Conservation (phyloP, 495 filamentous ascomycete genomes). For the Haplographium delicatum region DNA sequence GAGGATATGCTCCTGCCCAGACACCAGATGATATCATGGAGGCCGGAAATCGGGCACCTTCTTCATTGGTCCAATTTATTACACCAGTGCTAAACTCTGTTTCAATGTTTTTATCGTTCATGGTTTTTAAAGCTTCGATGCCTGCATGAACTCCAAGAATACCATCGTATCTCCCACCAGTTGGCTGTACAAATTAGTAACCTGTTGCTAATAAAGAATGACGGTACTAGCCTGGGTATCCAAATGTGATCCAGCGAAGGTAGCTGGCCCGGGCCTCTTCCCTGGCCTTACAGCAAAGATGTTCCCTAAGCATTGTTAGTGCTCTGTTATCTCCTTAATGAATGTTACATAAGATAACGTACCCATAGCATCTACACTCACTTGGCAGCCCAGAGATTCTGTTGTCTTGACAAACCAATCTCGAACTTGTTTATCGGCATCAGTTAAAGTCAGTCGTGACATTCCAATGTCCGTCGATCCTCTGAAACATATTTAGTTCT, state of each 20-base stretch:
- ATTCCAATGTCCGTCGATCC: constrained; percentile 58
- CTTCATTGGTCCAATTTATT: constrained; percentile 70
- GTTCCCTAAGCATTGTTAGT: constrained; percentile 53
- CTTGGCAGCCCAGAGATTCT: constrained; percentile 54
- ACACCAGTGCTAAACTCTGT: constrained; percentile 54
- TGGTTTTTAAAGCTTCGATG: constrained; percentile 61
- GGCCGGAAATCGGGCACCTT: constrained; percentile 74
- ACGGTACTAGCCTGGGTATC: constrained; percentile 45
- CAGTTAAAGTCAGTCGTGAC: constrained; percentile 61
- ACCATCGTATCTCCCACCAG: constrained; percentile 70
- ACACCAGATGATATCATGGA: constrained; percentile 75
- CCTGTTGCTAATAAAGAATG: background rate
- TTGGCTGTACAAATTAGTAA: constrained; percentile 51
- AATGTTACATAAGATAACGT: background rate
- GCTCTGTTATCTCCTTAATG: constrained; percentile 17
- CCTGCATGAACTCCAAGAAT: constrained; percentile 70
- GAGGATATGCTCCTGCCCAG: constrained; percentile 63
- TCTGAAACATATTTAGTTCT: constrained; percentile 31
- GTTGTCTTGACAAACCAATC: constrained; percentile 73
- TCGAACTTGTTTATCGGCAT: constrained; percentile 64
- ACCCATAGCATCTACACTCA: constrained; percentile 57
- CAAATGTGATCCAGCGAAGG: constrained; percentile 68
- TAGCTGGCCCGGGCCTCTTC: constrained; percentile 48
- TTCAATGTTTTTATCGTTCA: constrained; percentile 64
- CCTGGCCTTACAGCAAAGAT: constrained; percentile 70